Evolutionary conservation across 768 basidiomycete species (phyloP), one percentile per base, ranked within the genome.

Genomic region (Kwoniella sp.): DNA sequence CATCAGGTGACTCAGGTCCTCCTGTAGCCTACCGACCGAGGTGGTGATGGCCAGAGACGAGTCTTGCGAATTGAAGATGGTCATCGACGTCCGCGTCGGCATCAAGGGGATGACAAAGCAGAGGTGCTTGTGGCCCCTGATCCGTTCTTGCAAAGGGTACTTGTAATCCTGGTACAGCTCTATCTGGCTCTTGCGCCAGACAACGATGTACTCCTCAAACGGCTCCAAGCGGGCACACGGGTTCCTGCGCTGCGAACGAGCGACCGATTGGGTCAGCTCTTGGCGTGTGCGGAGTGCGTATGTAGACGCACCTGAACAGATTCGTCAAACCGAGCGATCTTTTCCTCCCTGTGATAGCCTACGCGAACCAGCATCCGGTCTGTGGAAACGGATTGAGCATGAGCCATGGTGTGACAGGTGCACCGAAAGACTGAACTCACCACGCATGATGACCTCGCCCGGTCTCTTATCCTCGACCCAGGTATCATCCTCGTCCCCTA

Each of bases 281-380:
- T 15, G 31, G 31, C 31, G 15, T 8, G 8, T 32, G 31, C 31
- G 31, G 6, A 46, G 28, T 14, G 17, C 27, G 4, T 3, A 27
- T 23, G 43, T 28, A 2, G 17, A 31, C 58, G 46, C 48, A 66
- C 62, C 45, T 55, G 54, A 17, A 41, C 28, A 23, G 47, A 41
- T 36, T 70, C 69, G 50, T 71, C 62, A 41, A 63, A 73, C 1
- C 20, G 43, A 3, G 41, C n/a, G 9, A 69, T n/a, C 15, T 50
- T 56, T 3, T 56, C 56, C 44, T 76, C 76, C 52, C 80, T 80
- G 11, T 82, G 83, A 71, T 85, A 83, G 37, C 80, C 82, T 1
- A 87, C 80, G 50, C 85, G 79, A 25, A 95, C 84, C 5, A 92
- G 79, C 89, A 95, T 92, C 56, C 92, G 81, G 74, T 93, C 92